These are phyloP conservation scores for Pseudocercospora eumusae DNA, from an alignment of 2,329 filamentous ascomycete genomes.

Conservation along the genomic window DNA sequence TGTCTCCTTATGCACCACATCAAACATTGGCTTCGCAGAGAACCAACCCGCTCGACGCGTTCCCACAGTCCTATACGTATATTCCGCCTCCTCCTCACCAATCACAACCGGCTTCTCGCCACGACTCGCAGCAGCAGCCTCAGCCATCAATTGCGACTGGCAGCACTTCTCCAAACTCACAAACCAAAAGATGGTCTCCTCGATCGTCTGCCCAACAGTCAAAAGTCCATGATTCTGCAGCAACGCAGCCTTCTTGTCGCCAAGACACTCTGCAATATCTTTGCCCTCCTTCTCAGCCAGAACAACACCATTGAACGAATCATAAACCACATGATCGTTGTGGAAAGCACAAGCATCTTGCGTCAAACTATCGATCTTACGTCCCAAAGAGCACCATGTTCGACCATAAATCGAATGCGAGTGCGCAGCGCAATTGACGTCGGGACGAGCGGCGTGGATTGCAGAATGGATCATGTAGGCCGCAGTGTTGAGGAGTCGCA, in stretches of 20 bases:
- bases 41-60: slow-evolving; percentile 66
- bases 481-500: slow-evolving; percentile 47
- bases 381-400: slow-evolving; percentile 47
- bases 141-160: slow-evolving; percentile 52
- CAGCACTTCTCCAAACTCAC: slow-evolving; percentile 46
- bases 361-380: slow-evolving; percentile 48
- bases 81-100: slow-evolving; percentile 65
- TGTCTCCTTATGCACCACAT: slow-evolving; percentile 65
- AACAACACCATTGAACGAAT: slow-evolving; percentile 51
- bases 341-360: slow-evolving; percentile 50
- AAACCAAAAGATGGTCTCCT: slow-evolving; percentile 47
- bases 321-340: slow-evolving; percentile 45
- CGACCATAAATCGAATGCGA: slow-evolving; percentile 49
- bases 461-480: slow-evolving; percentile 52
- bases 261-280: slow-evolving; percentile 46
- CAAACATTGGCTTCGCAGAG: slow-evolving; percentile 69
- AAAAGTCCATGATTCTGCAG: slow-evolving; percentile 51
- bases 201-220: slow-evolving; percentile 46
- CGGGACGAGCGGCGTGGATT: slow-evolving; percentile 46
- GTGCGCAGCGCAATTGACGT: slow-evolving; percentile 50
- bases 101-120: slow-evolving; percentile 68
- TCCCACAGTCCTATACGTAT: slow-evolving; percentile 67
- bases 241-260: slow-evolving; percentile 46
- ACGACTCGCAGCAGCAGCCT: slow-evolving; percentile 62
- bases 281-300: slow-evolving; percentile 49